Base-by-base conservation (phyloP, 1,139 yeast genomes). In the Lodderomyces margitis region DNA sequence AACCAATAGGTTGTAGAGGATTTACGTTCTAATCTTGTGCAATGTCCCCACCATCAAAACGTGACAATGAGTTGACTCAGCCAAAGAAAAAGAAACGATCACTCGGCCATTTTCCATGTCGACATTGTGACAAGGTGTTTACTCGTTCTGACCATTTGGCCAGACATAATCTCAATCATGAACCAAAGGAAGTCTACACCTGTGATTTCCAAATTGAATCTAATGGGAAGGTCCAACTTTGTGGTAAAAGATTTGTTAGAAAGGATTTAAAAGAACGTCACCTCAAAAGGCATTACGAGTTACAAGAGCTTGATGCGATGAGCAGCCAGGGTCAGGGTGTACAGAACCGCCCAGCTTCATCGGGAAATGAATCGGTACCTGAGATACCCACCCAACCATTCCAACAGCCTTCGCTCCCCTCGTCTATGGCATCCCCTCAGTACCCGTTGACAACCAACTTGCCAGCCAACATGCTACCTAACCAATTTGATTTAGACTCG, bases 141-240 rank as follows among this genome's bases (percentile, higher is more conserved):
- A 58, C 69, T 23, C 52, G 77, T 20, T 60, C 70, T 1, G 77
- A 71, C 49, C 77, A 71, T 50, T 51, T 71, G 16, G 62, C 72
- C 1, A 50, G 77, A 25, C 77, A 71, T 46, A 61, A 66, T 46
- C 58, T 70, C 42, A 71, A 71, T 48, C 77, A 71, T 46, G 67
- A 65, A 36, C 69, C 72, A 4, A 51, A 48, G 45, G 55, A 58
- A 20, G 55, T 51, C 5, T 53, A 49, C 48, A 58, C 57, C 27
- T 71, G 77, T 53, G 64, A 62, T 27, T 65, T 56, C 43, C 49
- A 59, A 7, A 48, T 62, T 7, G 65, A 60, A 30, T 53, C 53
- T 25, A 63, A 59, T 30, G 65, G 63, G 1, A 50, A 47, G 3
- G 47, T 44, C 35, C 34, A 37, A 11, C 43, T 54, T 35, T 70